Base-by-base conservation (phyloP, 2,329 filamentous ascomycete species). In the Colletotrichum noveboracense region DNA sequence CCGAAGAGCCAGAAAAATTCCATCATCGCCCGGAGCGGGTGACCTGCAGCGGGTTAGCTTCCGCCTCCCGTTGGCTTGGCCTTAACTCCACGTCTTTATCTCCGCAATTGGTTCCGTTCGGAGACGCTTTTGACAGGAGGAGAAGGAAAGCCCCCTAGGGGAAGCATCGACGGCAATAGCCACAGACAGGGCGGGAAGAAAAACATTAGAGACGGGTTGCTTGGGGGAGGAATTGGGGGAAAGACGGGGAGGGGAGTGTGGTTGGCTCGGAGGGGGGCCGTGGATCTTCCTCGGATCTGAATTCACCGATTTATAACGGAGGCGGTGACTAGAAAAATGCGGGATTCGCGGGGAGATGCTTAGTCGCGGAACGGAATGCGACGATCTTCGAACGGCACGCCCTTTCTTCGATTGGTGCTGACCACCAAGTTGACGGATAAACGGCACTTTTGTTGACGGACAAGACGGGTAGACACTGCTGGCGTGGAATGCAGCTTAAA, bases 201-300 rank as follows among this genome's bases (percentile, higher is more conserved):
- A 58, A 30, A 58, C 21, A 30, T 26, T 52, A n/a, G n/a, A 52
- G 43, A 52, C 43, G n/a, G 43, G 43, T 7, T 52, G 43, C 43
- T 21, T 30, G 58, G 32, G n/a, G 34, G 55, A 58, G 34, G 61
- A 36, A 36, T n/a, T 21, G 21, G 34, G 16, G 24, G 38, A 34
- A 66, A 48, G 36, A 24, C 34, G 24, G 24, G 62, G 12, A 52
- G 24, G 24, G 62, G 12, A 52, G 43, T 52, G 30, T 32, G 18
- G 26, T 38, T 66, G 36, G 30, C 48, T 52, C 66, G 52, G 65
- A 48, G 43, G 14, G 13, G 66, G 66, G 26, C 67, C 67, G 56
- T 52, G 67, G 67, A 70, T 70, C 34, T 62, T 70, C 67, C 56
- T 62, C 67, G 67, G 67, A 70, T 70, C 67, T 56, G 30, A 38